Evolutionary conservation across 192 early-diverging fungal genomes (phyloP).

Genomic region (Rhizoclosmatium globosum): DNA sequence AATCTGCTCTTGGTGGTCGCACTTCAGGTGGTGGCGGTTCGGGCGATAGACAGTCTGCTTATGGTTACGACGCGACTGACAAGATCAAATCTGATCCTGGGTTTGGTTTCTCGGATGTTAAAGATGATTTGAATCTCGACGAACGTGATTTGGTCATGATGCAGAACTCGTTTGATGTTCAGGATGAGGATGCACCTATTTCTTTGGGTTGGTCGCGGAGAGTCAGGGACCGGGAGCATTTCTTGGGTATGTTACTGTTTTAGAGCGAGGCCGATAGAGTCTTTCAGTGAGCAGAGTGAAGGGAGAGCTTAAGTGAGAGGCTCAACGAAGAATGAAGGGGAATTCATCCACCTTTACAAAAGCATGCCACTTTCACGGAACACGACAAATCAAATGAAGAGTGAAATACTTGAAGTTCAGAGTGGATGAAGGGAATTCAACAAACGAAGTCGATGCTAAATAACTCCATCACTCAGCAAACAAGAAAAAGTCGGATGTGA

Average conservation of each 20-base stretch:
- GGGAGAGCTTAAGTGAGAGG: too few relatives aligned
- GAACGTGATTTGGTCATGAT: constrained; percentile 26
- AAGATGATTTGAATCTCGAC: not conserved
- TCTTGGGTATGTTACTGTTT: constrained; percentile 10
- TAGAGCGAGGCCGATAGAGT: not conserved
- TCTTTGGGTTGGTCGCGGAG: constrained; percentile 24
- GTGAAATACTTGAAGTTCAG: too few relatives aligned
- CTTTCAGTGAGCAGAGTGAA: too few relatives aligned
- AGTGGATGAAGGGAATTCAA: too few relatives aligned
- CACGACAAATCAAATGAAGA: too few relatives aligned
- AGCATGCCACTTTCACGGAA: too few relatives aligned
- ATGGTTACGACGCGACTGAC: not conserved
- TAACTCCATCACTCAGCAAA: not conserved
- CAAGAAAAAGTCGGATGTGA: not conserved
- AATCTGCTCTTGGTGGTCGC: not conserved
- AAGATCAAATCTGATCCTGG: not conserved
- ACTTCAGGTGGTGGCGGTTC: constrained; percentile 1
- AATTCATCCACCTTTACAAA: too few relatives aligned
- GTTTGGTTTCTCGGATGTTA: not conserved
- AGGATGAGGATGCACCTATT: constrained; percentile 24
- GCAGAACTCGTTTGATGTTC: constrained; percentile 17
- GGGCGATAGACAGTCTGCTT: not conserved
- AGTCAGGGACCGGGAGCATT: constrained; percentile 30
- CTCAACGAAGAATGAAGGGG: too few relatives aligned
- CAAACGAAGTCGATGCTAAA: too few relatives aligned